These are phyloP conservation scores for Cyclostephanos invisitatus DNA, from an alignment of 108 stramenopile species.

Conservation along the genomic window DNA sequence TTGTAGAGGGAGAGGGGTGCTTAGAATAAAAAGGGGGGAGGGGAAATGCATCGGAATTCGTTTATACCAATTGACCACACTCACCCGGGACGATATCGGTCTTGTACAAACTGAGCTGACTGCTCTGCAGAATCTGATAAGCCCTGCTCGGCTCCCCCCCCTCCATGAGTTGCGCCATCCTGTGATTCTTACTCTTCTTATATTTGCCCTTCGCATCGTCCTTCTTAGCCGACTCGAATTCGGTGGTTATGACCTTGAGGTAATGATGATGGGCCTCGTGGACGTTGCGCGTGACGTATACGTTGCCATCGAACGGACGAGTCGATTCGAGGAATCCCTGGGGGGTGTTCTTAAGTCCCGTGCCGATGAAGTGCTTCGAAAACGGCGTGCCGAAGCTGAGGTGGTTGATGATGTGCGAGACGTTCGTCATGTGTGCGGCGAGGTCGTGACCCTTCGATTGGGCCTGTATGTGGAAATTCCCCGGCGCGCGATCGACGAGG, in stretches of 20 bases:
- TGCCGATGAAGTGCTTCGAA: constrained; percentile 36
- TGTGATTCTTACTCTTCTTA: constrained; percentile 1
- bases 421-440: constrained; percentile 90
- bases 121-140: constrained; percentile 80
- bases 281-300: constrained; percentile 74
- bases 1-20: not conserved
- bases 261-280: constrained; percentile 98
- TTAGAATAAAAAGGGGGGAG: not conserved
- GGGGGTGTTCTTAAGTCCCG: constrained; percentile 50
- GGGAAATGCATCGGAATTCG: no score
- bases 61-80: not conserved
- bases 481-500: constrained; percentile 92
- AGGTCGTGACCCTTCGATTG: constrained; percentile 85
- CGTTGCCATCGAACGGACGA: constrained; percentile 82
- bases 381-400: constrained; percentile 82
- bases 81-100: constrained; percentile 66
- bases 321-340: constrained; percentile 56
- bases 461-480: constrained; percentile 96
- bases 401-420: constrained; percentile 87
- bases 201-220: not conserved
- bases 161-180: not conserved
- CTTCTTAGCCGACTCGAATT: constrained; percentile 50
- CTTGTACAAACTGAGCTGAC: constrained; percentile 75
- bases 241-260: constrained; percentile 90
- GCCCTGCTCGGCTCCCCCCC: constrained; percentile 29